Conservation (phyloP, 306 rosid species). For the Benincasa hispida region DNA sequence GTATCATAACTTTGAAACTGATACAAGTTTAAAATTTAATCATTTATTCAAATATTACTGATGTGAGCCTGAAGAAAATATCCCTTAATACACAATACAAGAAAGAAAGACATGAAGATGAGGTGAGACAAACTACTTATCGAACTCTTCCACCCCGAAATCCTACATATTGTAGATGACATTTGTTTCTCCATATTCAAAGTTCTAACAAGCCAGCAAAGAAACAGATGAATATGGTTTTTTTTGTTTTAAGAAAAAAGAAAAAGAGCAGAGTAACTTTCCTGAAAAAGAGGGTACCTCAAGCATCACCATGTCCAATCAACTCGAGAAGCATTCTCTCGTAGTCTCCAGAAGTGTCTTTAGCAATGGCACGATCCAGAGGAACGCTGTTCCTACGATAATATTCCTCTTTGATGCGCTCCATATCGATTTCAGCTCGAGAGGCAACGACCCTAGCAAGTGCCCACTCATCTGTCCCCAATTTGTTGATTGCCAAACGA, state of each 20-base stretch:
- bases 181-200: neutral
- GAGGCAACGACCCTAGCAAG: constrained; percentile 75
- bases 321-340: constrained; percentile 60
- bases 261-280: neutral
- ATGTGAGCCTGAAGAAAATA: neutral
- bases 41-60: too few relatives aligned
- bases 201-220: neutral
- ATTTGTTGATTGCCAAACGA: constrained; percentile 50
- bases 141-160: neutral
- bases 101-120: neutral
- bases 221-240: neutral
- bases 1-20: too few relatives aligned
- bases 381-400: constrained; percentile 65
- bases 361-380: constrained; percentile 42
- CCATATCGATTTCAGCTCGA: constrained; percentile 78
- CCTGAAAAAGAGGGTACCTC: constrained; percentile 12
- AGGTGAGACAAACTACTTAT: neutral
- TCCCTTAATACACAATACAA: neutral
- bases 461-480: constrained; percentile 74
- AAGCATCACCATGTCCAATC: constrained; percentile 41
- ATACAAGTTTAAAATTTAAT: too few relatives aligned
- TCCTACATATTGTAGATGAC: neutral
- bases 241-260: neutral
- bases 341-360: constrained; percentile 67
- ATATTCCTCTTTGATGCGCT: constrained; percentile 62